Conservation (phyloP, 2,329 filamentous ascomycete genomes). For the Neonectria ditissima region DNA sequence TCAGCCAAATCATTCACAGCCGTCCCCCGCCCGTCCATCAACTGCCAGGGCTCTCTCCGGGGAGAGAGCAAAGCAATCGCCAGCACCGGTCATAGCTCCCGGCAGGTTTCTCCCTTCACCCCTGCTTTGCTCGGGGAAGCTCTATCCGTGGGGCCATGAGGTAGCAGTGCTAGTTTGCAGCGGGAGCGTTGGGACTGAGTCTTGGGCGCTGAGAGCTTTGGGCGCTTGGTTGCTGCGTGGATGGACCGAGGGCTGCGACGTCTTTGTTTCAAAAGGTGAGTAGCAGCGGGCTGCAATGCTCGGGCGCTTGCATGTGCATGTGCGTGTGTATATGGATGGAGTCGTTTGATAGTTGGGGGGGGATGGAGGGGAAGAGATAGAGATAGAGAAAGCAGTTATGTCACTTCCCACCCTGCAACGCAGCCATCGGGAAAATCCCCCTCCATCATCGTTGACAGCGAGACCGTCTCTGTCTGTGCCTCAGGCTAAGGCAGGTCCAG, state of each 20-base stretch:
- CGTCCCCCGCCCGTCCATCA: no score
- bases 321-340: neutral
- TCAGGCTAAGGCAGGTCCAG: constrained; percentile 26
- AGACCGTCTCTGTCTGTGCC: constrained; percentile 4
- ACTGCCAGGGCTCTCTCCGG: neutral
- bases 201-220: neutral
- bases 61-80: no score
- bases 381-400: no score
- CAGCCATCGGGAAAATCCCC: constrained; percentile 2
- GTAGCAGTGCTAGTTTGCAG: no score
- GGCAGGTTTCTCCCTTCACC: constrained; percentile 31
- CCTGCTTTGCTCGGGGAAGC: constrained; percentile 24
- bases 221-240: constrained; percentile 2
- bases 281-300: constrained; percentile 15
- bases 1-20: no score
- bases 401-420: no score
- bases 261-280: constrained; percentile 2
- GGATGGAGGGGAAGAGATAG: no score
- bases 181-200: constrained; percentile 1
- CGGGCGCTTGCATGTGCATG: neutral
- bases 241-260: constrained; percentile 2
- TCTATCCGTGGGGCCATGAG: constrained; percentile 24
- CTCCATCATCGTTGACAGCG: constrained; percentile 8
- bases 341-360: neutral
- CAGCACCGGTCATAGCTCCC: constrained; percentile 33